These are phyloP conservation scores for Brettanomyces custersianus DNA, from an alignment of 805 yeast species.

Conservation along the genomic window DNA sequence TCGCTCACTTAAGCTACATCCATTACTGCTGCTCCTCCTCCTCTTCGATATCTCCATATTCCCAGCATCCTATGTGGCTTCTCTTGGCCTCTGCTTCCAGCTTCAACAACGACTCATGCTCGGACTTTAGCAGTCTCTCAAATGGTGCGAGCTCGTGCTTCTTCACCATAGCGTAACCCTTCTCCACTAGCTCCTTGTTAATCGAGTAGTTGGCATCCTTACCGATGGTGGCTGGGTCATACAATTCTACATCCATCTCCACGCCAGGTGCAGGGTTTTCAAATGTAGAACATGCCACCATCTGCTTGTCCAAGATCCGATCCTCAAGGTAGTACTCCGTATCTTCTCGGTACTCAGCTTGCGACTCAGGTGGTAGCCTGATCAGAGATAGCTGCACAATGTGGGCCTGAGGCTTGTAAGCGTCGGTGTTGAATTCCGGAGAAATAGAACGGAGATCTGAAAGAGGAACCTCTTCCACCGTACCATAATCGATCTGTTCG, in stretches of 20 bases:
- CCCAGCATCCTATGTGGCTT: slow-evolving; percentile 59
- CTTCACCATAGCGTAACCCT: slow-evolving; percentile 53
- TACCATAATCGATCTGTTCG: slow-evolving; percentile 56
- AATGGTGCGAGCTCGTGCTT: slow-evolving; percentile 24
- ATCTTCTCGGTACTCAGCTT: slow-evolving; percentile 45
- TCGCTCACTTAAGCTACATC: neutral
- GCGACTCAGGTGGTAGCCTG: slow-evolving; percentile 47
- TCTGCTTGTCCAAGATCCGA: slow-evolving; percentile 38
- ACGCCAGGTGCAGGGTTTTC: slow-evolving; percentile 28
- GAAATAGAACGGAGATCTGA: slow-evolving; percentile 45
- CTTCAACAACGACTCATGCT: slow-evolving; percentile 30
- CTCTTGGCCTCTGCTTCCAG: slow-evolving; percentile 42
- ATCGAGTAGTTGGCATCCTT: slow-evolving; percentile 48
- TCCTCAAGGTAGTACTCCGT: slow-evolving; percentile 49
- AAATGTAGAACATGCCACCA: slow-evolving; percentile 45
- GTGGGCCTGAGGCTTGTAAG: slow-evolving; percentile 45
- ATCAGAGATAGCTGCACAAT: slow-evolving; percentile 45
- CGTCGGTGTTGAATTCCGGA: slow-evolving; percentile 30
- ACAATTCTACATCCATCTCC: slow-evolving; percentile 44
- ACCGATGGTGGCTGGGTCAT: slow-evolving; percentile 46
- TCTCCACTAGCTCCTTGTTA: slow-evolving; percentile 47
- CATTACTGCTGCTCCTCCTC: too few relatives aligned
- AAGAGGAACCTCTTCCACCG: slow-evolving; percentile 34
- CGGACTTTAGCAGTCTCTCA: slow-evolving; percentile 28
- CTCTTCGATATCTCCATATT: slow-evolving; percentile 61